Evolutionary conservation across 2,329 filamentous ascomycete species (phyloP), one percentile per base, ranked within the genome.

Genomic region (Fusarium verrucosum): DNA sequence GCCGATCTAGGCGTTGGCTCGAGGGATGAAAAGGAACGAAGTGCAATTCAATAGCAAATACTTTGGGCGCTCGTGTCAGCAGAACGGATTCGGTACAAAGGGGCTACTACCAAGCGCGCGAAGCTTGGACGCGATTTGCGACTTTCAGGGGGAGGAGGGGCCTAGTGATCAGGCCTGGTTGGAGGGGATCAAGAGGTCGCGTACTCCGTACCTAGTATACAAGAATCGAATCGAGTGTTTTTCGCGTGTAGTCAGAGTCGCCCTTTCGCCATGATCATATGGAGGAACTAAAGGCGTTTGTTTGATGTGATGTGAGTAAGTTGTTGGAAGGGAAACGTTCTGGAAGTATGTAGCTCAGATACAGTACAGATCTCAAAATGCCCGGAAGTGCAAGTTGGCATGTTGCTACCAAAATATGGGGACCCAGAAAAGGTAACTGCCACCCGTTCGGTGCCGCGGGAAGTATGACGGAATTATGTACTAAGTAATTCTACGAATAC

Each of bases 321-420:
- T n/a, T n/a, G 61, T 64, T 60, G 61, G 55, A 59, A 68, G 61
- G 57, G 46, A 70, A 65, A 68, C 55, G 64, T 65, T 57, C 51
- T 60, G 62, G 59, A 69, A 63, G 63, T 68, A n/a, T n/a, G n/a
- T n/a, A n/a, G n/a, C n/a, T n/a, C n/a, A n/a, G n/a, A n/a, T n/a
- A 70, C 59, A 60, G 65, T 60, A 69, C 70, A 72, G 66, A 70
- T 72, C 64, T 66, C 58, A 66, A n/a, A 32, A 9, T 32, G 30
- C 10, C n/a, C n/a, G n/a, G n/a, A 41, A 66, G 40, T 70, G 67
- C 71, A 72, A 73, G 63, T 70, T 74, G 72, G 70, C 70, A 70
- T 65, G 67, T n/a, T n/a, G n/a, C n/a, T 70, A 65, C 66, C 54
- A 57, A 68, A 67, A 60, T 56, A 62, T 58, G 60, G 51, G 30